Percentiles rank a stretch among this genome's conserved stretches.
These are phyloP conservation scores for Suhomyces faveliae DNA, from an alignment of 805 yeast species.

Conservation along the genomic window DNA sequence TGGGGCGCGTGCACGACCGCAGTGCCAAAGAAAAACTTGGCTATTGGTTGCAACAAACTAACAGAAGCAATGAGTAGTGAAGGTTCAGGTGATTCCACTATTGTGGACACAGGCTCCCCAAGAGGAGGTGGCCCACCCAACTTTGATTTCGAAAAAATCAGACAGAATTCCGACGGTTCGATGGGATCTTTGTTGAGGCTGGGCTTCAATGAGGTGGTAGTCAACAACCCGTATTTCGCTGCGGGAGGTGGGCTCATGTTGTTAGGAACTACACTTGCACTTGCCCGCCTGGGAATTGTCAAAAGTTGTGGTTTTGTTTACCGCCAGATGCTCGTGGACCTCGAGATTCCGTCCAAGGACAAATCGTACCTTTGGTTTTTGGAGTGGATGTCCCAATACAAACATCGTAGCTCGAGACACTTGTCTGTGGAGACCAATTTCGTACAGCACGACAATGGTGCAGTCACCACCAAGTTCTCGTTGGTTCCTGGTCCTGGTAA, in stretches of 20 bases:
- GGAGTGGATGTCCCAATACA: slow-evolving; percentile 91
- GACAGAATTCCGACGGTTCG: slow-evolving; percentile 37
- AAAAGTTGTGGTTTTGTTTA: slow-evolving; percentile 67
- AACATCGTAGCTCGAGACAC: slow-evolving; percentile 74
- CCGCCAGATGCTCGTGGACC: slow-evolving; percentile 82
- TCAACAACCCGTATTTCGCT: slow-evolving; percentile 89
- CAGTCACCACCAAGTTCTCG: slow-evolving; percentile 81
- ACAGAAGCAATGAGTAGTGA: not conserved
- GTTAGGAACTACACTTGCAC: slow-evolving; percentile 83
- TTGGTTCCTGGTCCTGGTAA: slow-evolving; percentile 98
- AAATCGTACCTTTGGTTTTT: slow-evolving; percentile 93
- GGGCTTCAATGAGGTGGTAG: slow-evolving; percentile 54
- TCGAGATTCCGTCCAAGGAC: slow-evolving; percentile 91
- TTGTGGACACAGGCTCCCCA: not conserved
- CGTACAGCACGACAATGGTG: slow-evolving; percentile 88
- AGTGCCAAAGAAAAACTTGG: slow-evolving; percentile 1
- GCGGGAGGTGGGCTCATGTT: slow-evolving; percentile 99
- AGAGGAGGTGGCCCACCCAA: slow-evolving; percentile 9
- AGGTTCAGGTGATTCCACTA: not conserved
- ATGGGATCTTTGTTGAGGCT: slow-evolving; percentile 30
- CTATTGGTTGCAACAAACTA: not conserved
- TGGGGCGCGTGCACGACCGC: slow-evolving; percentile 1
- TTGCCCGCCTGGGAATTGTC: slow-evolving; percentile 67
- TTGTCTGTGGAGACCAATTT: slow-evolving; percentile 85
- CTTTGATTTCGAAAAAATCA: slow-evolving; percentile 38